Base-by-base conservation (phyloP, 1,139 yeast genomes). In the Taiozyma sp. region DNA sequence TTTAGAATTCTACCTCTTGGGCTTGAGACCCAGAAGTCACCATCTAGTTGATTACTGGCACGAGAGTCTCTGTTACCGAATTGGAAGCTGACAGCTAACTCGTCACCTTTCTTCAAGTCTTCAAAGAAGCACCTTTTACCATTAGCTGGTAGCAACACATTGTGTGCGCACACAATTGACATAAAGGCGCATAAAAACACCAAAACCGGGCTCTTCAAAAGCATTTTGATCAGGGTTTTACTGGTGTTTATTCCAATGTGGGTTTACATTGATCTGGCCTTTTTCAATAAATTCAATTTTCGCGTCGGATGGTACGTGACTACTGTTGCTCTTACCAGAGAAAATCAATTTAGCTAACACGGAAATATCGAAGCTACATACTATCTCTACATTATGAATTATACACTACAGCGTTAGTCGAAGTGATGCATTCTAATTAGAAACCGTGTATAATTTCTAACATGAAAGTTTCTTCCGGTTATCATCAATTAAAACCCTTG, bases 61-160 rank as follows among this genome's bases (percentile, higher is more conserved):
- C 77, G 76, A 46, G 92, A 87, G 65, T 89, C 86, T 70, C 97
- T 82, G 64, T 93, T 90, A 56, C 98, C 98, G 47, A 89, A 96
- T 73, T 93, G 99, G 80, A 87, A 93, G 49, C 91, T 80, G 55
- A 93, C 84, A 27, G 96, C 88, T 63, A 93, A 75, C 69, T 88
- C 92, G 71, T 93, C 99, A 60, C 89, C 88, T 61, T 77, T 77
- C 67, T 84, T 87, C 72, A 93, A 78, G 53, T 78, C 78, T 68
- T 93, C 99, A 65, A 79, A 89, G 71, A 90, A 93, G 71, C 99
- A 93, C 67, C 87, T 87, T 65, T 85, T 86, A 36, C 96, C 95
- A 64, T 85, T 78, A 27, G 97, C 84, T n/a, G 92, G 88, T 53
- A 91, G 74, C 57, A 89, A 75, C 45, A 89, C 93, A 61, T 88